Evolutionary conservation across 2,329 filamentous ascomycete genomes (phyloP), one percentile per base, ranked within the genome.

Genomic region (Penicillium sp.): DNA sequence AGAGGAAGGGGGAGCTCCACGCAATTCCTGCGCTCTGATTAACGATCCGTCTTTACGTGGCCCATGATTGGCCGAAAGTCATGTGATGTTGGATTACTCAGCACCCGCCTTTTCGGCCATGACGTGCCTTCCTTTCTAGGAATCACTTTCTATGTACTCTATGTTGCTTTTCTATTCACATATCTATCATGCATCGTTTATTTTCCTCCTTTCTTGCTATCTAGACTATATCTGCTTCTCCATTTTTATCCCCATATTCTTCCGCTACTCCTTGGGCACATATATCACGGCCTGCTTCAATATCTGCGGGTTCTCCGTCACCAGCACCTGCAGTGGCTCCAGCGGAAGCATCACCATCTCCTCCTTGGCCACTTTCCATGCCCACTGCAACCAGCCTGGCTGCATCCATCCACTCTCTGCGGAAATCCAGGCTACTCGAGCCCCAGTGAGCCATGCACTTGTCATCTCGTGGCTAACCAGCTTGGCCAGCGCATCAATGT

Each of bases 361-460:
- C 35, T 72, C 66, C 43, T 72, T 66, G 35, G 64, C 63, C 38
- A 73, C 63, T 50, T 68, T 66, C 66, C 71, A 74, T 23, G 69
- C 68, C 73, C 73, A 75, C 40, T 71, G 68, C 41, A 75, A 15
- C 66, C 66, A 69, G 18, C 69, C 65, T 6, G 64, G 56, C 25
- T 67, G 65, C 27, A 72, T 53, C 70, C 70, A 72, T 56, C 62
- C 66, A 43, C 58, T 59, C n/a, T 56, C 56, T n/a, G 54, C 46
- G 3, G 44, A 29, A 13, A 61, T 49, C 59, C 59, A 61, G 32
- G 40, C 24, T 1, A 55, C 53, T 12, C 56, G 53, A 49, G 54
- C 54, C 6, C 41, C 27, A 4, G 29, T 9, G 29, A 53, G 48
- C 45, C 47, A 52, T 20, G 31, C 6, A 13, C 41, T n/a, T 15